Conservation (phyloP, 2,329 filamentous ascomycete genomes). For the Pseudogymnoascus sp. region DNA sequence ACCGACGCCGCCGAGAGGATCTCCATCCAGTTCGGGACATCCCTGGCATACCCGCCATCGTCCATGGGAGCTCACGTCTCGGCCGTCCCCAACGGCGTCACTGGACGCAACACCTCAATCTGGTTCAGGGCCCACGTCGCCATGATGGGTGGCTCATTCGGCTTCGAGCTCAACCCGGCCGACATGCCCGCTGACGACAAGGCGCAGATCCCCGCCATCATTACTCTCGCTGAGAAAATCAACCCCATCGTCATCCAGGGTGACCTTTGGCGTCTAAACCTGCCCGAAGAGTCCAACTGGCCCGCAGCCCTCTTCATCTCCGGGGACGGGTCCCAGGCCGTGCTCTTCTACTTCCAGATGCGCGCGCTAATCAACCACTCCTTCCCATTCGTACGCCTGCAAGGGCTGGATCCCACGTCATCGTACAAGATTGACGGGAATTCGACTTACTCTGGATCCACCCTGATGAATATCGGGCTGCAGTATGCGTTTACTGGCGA, state of each 20-base stretch:
- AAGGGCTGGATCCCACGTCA: not conserved
- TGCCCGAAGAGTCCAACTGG: constrained; percentile 54
- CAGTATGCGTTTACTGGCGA: not conserved
- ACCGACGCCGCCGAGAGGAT: constrained; percentile 56
- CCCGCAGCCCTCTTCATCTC: constrained; percentile 54
- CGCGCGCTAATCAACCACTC: not conserved
- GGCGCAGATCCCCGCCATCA: constrained; percentile 44
- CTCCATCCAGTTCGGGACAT: constrained; percentile 57
- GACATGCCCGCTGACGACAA: constrained; percentile 45
- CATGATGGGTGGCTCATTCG: constrained; percentile 62
- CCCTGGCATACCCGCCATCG: constrained; percentile 53
- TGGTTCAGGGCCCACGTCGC: constrained; percentile 57
- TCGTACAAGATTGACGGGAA: not conserved
- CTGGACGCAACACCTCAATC: constrained; percentile 47
- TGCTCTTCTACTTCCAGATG: not conserved
- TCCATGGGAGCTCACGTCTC: constrained; percentile 61
- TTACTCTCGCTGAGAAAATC: constrained; percentile 46
- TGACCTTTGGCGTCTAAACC: constrained; percentile 50
- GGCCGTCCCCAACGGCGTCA: constrained; percentile 51
- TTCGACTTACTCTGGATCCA: not conserved
- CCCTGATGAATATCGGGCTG: not conserved
- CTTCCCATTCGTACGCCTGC: not conserved
- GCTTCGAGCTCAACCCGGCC: constrained; percentile 53
- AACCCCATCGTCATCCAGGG: constrained; percentile 53
- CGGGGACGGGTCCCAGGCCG: constrained; percentile 33